These are phyloP conservation scores for Creolimax fragrantissima DNA, from an alignment of 78 protist genomes.

Conservation along the genomic window DNA sequence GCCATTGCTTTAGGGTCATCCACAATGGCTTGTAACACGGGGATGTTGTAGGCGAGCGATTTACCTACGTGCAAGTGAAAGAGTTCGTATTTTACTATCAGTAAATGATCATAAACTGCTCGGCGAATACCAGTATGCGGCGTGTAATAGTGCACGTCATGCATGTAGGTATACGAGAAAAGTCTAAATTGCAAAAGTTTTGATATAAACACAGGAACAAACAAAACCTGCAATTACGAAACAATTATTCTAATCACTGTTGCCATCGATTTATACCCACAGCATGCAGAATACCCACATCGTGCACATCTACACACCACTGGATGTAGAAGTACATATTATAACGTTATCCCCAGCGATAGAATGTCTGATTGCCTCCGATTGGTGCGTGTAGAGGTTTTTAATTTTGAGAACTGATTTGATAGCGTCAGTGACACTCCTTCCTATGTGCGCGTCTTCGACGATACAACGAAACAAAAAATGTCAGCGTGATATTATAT, in stretches of 20 bases:
- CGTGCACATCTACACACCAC: background rate
- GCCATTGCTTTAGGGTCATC: background rate
- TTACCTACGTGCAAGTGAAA: conserved; percentile 1
- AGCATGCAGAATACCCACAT: no score
- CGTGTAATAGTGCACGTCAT: no score
- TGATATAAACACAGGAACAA: no score
- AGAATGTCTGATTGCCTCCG: background rate
- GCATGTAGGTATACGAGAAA: no score
- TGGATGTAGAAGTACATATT: conserved; percentile 2
- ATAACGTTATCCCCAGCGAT: background rate
- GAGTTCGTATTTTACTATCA: no score
- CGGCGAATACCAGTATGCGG: no score
- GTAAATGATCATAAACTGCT: no score
- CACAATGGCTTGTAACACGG: background rate
- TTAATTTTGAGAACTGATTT: background rate
- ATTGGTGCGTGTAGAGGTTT: background rate
- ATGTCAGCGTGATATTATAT: background rate
- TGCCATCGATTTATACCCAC: no score
- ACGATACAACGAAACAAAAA: background rate
- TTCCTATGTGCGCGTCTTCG: background rate
- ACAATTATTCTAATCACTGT: no score
- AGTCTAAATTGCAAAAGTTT: no score
- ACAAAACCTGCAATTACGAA: no score
- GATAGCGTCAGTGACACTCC: background rate
- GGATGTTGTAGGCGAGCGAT: background rate